These are phyloP conservation scores for Orbilia ellipsospora DNA, from an alignment of 2,329 filamentous ascomycete species.

Conservation along the genomic window DNA sequence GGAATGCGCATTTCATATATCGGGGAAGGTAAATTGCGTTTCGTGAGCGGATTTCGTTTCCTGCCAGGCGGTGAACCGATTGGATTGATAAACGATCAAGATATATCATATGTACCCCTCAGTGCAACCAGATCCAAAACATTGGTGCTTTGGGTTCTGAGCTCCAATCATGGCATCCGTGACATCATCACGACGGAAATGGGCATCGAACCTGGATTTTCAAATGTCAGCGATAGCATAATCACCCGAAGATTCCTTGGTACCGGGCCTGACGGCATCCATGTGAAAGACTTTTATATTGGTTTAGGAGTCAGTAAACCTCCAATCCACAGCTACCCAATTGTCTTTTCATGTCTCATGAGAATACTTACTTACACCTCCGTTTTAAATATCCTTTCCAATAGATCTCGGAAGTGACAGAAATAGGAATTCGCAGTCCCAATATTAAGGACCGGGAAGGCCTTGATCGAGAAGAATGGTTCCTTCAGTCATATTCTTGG, in stretches of 20 bases:
- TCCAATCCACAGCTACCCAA: no score
- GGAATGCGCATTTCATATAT: constrained; percentile 28
- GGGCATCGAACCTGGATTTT: constrained; percentile 10
- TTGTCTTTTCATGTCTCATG: no score
- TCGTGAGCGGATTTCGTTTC: constrained; percentile 36
- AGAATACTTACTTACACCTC: neutral
- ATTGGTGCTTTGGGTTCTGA: constrained; percentile 16
- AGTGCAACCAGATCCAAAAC: neutral
- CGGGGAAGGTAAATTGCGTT: constrained; percentile 26
- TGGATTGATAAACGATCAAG: constrained; percentile 22
- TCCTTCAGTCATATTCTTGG: constrained; percentile 36
- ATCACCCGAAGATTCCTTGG: constrained; percentile 14
- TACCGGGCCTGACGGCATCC: neutral
- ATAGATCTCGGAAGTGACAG: constrained; percentile 23
- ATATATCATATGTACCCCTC: constrained; percentile 16
- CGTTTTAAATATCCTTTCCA: neutral
- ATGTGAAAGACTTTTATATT: constrained; percentile 14
- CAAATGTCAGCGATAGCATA: neutral
- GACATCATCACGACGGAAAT: neutral
- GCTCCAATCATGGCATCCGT: constrained; percentile 24
- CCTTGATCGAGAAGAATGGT: constrained; percentile 20
- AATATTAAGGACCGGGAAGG: neutral
- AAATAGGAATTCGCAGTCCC: constrained; percentile 12
- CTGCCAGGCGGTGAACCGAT: constrained; percentile 17
- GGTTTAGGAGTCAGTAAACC: constrained; percentile 18